These are phyloP conservation scores for Amniculicola lignicola DNA, from an alignment of 495 filamentous ascomycete species.

Conservation along the genomic window DNA sequence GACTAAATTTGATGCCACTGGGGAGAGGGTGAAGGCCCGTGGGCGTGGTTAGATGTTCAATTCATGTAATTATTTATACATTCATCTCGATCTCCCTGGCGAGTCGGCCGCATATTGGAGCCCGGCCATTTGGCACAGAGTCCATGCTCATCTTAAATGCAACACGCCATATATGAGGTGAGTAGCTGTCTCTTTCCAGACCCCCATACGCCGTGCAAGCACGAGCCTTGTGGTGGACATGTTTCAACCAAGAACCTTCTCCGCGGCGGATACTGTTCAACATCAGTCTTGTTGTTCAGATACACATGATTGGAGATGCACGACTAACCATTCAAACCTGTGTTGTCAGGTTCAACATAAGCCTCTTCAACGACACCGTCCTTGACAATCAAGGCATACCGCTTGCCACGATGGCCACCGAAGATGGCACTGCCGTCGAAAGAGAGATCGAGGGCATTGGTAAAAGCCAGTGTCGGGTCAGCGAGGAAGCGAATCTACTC, in stretches of 20 bases:
- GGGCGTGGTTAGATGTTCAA: no score
- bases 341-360: conserved; percentile 85
- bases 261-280: conserved; percentile 17
- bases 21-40: no score
- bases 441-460: conserved; percentile 74
- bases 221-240: no score
- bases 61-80: no score
- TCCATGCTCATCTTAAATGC: no score
- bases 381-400: conserved; percentile 66
- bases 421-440: conserved; percentile 85
- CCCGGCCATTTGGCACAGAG: no score
- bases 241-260: conserved; percentile 15
- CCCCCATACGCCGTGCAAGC: no score
- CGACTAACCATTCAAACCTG: conserved; percentile 73
- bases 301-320: background rate
- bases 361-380: conserved; percentile 45
- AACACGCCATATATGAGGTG: no score
- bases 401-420: conserved; percentile 79
- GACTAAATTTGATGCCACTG: no score
- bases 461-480: conserved; percentile 81
- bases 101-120: no score
- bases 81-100: no score
- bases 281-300: background rate
- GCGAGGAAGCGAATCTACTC: conserved; percentile 91
- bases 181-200: background rate